Base-by-base conservation (phyloP, 495 filamentous ascomycete genomes). In the Talaromyces wortmannii region DNA sequence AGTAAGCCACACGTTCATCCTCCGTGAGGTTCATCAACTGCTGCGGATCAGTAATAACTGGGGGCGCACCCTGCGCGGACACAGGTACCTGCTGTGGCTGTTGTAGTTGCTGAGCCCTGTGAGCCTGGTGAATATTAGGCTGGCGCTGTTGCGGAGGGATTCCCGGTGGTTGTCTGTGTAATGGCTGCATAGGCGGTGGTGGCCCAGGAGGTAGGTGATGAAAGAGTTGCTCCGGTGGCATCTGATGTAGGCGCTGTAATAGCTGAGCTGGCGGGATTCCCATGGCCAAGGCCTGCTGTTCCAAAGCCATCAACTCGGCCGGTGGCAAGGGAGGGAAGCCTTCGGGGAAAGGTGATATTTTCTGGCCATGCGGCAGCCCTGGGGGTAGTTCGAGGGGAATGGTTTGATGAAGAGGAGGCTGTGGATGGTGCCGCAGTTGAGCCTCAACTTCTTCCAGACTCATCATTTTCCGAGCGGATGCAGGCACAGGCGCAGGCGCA, bases 361-460 rank as follows among this genome's bases (percentile, higher is more conserved):
- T 75, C 54, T 77, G 82, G 31, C 70, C 73, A 32, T 68, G 70
- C 18, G 63, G 66, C 47, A 67, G 63, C 57, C 71, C 63, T 57
- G 69, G 70, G 29, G 66, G 45, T 8, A 58, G 51, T 23, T 75
- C 70, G 7, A 63, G 55, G 64, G 61, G 12, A 69, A 61, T 8
- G 68, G 68, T 63, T 63, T 64, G 16, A 23, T 74, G 73, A 46
- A 63, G 54, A 17, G 61, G 57, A 18, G 63, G 68, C 60, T 83
- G 82, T 16, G 78, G 69, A 61, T 90, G 88, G 11, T 83, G 78
- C 40, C 90, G 83, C 78, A 99, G 88, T 61, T 91, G 85, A 33
- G 94, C 95, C 73, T 99, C 94, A 13, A 99, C 94, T 69, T 97
- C 94, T 65, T 97, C 94, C 56, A 99, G 64, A 61, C 90, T 97